These are phyloP conservation scores for Globisporangium viniferum DNA, from an alignment of 352 stramenopile genomes.

Conservation along the genomic window DNA sequence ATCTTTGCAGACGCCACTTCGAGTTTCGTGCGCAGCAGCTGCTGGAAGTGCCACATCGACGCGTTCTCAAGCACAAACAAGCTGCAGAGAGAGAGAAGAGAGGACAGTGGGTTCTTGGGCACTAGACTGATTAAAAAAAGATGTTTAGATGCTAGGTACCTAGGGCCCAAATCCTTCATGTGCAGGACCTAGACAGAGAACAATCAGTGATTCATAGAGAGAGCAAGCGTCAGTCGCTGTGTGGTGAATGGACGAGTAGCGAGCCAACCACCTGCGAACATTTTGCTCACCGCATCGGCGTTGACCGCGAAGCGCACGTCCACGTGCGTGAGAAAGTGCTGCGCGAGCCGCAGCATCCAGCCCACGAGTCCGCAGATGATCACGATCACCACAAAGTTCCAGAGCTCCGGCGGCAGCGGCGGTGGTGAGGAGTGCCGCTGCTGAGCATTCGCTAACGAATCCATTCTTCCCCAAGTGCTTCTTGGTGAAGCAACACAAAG, in stretches of 20 bases:
- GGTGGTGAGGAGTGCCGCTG: neutral
- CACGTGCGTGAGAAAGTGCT: conserved; percentile 31
- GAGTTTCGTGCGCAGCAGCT: conserved; percentile 48
- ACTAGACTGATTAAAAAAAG: neutral
- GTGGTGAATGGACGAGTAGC: neutral
- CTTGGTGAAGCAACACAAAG: neutral
- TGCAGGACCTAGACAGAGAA: conserved; percentile 16
- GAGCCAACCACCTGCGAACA: neutral
- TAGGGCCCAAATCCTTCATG: conserved; percentile 29
- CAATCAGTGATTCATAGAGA: neutral
- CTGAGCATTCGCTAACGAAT: neutral
- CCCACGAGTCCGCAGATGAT: conserved; percentile 39
- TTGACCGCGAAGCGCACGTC: conserved; percentile 40
- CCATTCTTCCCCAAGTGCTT: neutral
- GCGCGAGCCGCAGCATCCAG: conserved; percentile 43
- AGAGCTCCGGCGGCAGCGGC: conserved; percentile 44
- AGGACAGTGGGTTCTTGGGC: neutral
- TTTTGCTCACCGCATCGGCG: conserved; percentile 35
- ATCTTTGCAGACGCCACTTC: conserved; percentile 34
- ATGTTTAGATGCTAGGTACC: conserved; percentile 12
- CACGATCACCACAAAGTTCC: conserved; percentile 52
- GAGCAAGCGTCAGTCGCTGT: neutral
- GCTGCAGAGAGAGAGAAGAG: conserved; percentile 11
- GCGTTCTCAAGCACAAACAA: conserved; percentile 45
- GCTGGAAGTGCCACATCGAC: conserved; percentile 66